Conservation (phyloP, 345 rosid genomes). For the Populus davidiana region DNA sequence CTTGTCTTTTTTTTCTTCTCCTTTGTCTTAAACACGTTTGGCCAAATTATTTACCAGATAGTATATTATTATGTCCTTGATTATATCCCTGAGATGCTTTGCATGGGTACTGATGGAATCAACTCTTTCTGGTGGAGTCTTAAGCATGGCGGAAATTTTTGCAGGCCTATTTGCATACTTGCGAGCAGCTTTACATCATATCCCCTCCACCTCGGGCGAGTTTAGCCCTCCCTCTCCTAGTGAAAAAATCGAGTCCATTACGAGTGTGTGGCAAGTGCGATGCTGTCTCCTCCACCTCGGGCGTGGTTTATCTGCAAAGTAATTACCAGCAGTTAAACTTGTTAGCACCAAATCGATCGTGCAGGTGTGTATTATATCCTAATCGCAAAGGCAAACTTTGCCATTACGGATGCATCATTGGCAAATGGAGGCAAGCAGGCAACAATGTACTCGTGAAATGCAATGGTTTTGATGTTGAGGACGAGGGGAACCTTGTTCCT, state of each 20-base stretch:
- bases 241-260: conserved; percentile 85
- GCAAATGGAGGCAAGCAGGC: conserved; percentile 42
- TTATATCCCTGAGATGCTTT: no score
- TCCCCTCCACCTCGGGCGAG: conserved; percentile 76
- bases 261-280: conserved; percentile 93
- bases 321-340: not conserved
- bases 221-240: conserved; percentile 79
- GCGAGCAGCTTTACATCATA: conserved; percentile 66
- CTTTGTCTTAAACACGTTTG: no score
- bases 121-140: no score
- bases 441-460: conserved; percentile 76
- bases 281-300: conserved; percentile 45
- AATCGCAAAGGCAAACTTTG: conserved; percentile 8
- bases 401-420: conserved; percentile 89
- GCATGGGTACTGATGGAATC: no score
- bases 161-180: conserved; percentile 66
- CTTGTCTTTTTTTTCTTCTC: no score
- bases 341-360: not conserved
- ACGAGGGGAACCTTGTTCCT: conserved; percentile 28
- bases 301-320: conserved; percentile 36
- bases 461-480: conserved; percentile 20
- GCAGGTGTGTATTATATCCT: not conserved
- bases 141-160: conserved; percentile 28
- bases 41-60: no score
- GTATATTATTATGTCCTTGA: no score